A percentile compares a stretch with the other conserved stretches of the same genome.
phyloP scores from a whole-genome alignment of 2,329 filamentous ascomycete genomes.

The Volutella citrinella region DNA sequence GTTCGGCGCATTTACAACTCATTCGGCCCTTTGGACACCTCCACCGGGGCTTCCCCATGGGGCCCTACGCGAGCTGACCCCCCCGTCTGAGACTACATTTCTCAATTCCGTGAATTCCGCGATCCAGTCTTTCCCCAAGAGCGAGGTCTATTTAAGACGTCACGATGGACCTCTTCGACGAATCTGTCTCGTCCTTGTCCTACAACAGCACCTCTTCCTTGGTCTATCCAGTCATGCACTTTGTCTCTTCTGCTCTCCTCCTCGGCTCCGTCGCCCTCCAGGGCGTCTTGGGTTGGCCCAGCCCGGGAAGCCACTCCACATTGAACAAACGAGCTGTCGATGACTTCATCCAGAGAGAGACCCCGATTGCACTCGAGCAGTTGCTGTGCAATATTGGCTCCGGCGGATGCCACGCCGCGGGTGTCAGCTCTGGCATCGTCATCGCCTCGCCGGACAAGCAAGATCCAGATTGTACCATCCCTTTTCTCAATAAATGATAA shows the following conservation, averaged over 20 bases:
- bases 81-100: no score
- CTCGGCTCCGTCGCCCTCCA: slow-evolving; percentile 51
- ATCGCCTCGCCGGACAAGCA: slow-evolving; percentile 54
- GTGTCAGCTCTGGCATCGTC: slow-evolving; percentile 49
- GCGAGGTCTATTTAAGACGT: no score
- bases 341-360: slow-evolving; percentile 51
- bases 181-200: slow-evolving; percentile 23
- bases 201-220: slow-evolving; percentile 27
- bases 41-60: slow-evolving; percentile 17
- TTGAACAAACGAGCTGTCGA: slow-evolving; percentile 48
- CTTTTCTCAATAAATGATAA: not conserved
- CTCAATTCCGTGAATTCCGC: no score
- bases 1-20: no score
- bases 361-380: slow-evolving; percentile 47
- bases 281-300: slow-evolving; percentile 46
- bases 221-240: slow-evolving; percentile 46
- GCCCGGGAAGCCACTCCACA: slow-evolving; percentile 24
- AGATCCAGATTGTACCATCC: slow-evolving; percentile 53
- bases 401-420: slow-evolving; percentile 46
- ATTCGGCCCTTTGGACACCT: slow-evolving; percentile 27
- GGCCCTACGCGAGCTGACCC: slow-evolving; percentile 4
- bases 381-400: slow-evolving; percentile 60
- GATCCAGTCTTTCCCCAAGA: slow-evolving; percentile 11
- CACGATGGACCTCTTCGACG: slow-evolving; percentile 26
- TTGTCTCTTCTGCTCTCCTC: slow-evolving; percentile 47